phyloP scores from a whole-genome alignment of 169 alveolate species.

The Cryptosporidium felis region DNA sequence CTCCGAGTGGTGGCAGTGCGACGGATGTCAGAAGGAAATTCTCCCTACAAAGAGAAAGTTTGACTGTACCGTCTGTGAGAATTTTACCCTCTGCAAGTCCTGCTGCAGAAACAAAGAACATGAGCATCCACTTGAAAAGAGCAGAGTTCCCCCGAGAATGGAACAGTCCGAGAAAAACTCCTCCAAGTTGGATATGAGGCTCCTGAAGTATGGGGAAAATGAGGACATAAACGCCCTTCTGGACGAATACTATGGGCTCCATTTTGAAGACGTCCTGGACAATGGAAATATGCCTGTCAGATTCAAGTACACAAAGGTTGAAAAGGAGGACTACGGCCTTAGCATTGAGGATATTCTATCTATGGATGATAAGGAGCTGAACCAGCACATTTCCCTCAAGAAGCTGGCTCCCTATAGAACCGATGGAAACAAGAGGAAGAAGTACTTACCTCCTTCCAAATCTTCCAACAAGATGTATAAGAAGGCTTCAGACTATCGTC shows the following conservation, averaged over 20 bases:
- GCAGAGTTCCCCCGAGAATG: conserved; percentile 70
- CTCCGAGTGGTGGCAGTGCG: conserved; percentile 86
- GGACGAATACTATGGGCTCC: conserved; percentile 80
- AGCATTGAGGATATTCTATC: conserved; percentile 80
- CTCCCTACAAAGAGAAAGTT: conserved; percentile 87
- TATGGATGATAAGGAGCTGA: conserved; percentile 78
- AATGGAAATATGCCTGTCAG: conserved; percentile 80
- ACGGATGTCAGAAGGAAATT: conserved; percentile 83
- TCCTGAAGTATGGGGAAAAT: conserved; percentile 9
- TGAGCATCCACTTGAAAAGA: conserved; percentile 61
- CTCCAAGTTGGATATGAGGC: too few species aligned
- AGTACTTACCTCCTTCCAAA: conserved; percentile 11
- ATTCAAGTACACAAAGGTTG: conserved; percentile 79
- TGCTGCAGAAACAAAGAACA: conserved; percentile 82
- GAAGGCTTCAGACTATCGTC: neutral
- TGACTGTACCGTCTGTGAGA: conserved; percentile 86
- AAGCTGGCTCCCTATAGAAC: conserved; percentile 78
- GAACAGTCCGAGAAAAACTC: too few species aligned
- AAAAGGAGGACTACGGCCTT: conserved; percentile 77
- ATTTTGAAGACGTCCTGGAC: conserved; percentile 82
- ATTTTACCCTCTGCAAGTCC: conserved; percentile 84
- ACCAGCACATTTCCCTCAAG: conserved; percentile 77
- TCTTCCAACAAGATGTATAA: conserved; percentile 1
- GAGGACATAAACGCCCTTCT: conserved; percentile 65
- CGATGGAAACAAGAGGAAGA: neutral